phyloP scores from a whole-genome alignment of 495 filamentous ascomycete species.

The Penicillium subrubescens region DNA sequence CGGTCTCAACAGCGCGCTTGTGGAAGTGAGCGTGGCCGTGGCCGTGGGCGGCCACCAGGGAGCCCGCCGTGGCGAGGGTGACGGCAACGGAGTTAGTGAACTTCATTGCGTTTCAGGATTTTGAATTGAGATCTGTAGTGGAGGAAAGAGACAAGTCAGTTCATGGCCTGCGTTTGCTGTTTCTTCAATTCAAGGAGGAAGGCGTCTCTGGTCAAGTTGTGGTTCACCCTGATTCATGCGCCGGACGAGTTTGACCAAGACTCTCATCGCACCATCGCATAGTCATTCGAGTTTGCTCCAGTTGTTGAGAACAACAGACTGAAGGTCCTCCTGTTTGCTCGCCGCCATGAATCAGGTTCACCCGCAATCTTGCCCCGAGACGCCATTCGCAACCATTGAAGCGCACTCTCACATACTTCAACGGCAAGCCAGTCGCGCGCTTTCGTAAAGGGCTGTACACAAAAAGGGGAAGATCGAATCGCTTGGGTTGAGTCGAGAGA shows the following conservation, averaged over 20 bases:
- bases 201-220: neutral
- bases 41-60: constrained; percentile 48
- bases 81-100: constrained; percentile 44
- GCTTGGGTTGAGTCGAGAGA: constrained; percentile 26
- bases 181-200: neutral
- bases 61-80: constrained; percentile 49
- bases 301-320: neutral
- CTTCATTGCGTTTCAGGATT: constrained; percentile 41
- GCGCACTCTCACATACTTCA: constrained; percentile 35
- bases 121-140: constrained; percentile 9
- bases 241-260: neutral
- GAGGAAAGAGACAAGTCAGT: neutral
- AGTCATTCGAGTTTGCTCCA: neutral
- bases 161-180: neutral
- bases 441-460: constrained; percentile 37
- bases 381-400: neutral
- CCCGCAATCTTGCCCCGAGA: neutral
- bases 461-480: constrained; percentile 20
- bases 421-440: constrained; percentile 39
- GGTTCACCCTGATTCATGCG: neutral
- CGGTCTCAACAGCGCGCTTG: constrained; percentile 38
- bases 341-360: neutral
- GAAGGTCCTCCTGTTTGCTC: neutral
- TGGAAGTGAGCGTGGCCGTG: constrained; percentile 47
- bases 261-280: neutral